These are phyloP conservation scores for Eimeria brunetti DNA, from an alignment of 169 alveolate species.

Conservation along the genomic window DNA sequence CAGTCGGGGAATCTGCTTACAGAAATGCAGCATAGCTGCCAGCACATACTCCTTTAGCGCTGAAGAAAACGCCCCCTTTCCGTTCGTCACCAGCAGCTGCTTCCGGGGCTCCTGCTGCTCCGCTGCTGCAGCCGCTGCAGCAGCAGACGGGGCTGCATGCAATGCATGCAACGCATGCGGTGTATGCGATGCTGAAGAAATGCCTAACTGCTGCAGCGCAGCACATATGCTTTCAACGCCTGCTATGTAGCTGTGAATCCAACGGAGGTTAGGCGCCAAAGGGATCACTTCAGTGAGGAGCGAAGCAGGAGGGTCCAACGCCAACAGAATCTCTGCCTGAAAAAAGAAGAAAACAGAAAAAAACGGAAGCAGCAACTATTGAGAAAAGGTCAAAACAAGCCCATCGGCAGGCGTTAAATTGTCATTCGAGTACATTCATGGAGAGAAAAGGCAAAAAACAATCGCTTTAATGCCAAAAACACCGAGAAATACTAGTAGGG, in stretches of 20 bases:
- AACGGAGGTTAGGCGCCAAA: background rate
- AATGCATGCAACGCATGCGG: no score
- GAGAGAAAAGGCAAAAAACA: no score
- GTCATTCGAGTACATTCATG: no score
- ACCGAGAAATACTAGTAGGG: background rate
- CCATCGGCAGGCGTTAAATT: no score
- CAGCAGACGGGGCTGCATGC: no score
- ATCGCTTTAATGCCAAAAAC: no score
- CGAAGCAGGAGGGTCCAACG: slow-evolving; percentile 10
- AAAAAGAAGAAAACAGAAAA: background rate
- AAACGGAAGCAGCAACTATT: background rate
- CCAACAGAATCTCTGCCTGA: slow-evolving; percentile 30
- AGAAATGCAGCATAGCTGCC: slow-evolving; percentile 83
- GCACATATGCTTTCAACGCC: slow-evolving; percentile 69
- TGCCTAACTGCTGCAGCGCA: no score
- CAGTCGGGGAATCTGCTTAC: slow-evolving; percentile 72
- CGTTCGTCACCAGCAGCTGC: slow-evolving; percentile 82
- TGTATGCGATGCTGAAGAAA: no score
- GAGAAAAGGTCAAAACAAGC: no score
- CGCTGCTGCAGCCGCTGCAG: background rate
- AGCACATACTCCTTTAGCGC: slow-evolving; percentile 83
- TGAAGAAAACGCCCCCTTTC: slow-evolving; percentile 81
- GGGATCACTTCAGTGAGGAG: slow-evolving; percentile 1
- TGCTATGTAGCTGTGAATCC: slow-evolving; percentile 75
- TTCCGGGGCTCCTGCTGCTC: background rate